A percentile compares a stretch with the other conserved stretches of the same genome.
phyloP scores from a whole-genome alignment of 2,329 filamentous ascomycete genomes.

The Penicillium sclerotiorum region DNA sequence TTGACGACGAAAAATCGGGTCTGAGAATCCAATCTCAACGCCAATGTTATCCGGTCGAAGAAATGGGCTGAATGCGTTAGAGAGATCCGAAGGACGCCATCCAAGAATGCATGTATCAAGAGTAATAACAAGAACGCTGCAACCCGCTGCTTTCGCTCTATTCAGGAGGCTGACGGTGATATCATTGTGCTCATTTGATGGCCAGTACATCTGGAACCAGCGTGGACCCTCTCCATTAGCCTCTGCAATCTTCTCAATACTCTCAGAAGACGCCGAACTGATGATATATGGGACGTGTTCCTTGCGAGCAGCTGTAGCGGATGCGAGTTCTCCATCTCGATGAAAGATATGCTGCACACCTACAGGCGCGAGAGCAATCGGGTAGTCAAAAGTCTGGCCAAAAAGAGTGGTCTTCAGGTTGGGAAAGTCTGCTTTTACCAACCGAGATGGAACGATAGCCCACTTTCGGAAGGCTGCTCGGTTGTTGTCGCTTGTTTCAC shows the following conservation, averaged over 20 bases:
- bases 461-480: conserved; percentile 66
- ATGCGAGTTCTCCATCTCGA: conserved; percentile 58
- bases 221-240: conserved; percentile 57
- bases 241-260: conserved; percentile 60
- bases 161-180: conserved; percentile 59
- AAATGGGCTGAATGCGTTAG: conserved; percentile 63
- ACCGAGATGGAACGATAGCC: conserved; percentile 63
- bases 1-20: conserved; percentile 64
- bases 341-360: conserved; percentile 70
- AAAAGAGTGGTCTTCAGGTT: conserved; percentile 63
- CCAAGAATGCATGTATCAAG: conserved; percentile 66
- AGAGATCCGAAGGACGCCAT: conserved; percentile 63
- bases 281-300: conserved; percentile 63
- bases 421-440: conserved; percentile 62
- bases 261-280: conserved; percentile 58
- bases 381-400: conserved; percentile 60
- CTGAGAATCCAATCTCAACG: conserved; percentile 58
- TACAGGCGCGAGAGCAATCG: conserved; percentile 66
- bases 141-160: conserved; percentile 59
- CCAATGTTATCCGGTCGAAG: conserved; percentile 64
- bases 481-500: conserved; percentile 53
- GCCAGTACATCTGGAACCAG: conserved; percentile 68
- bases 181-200: conserved; percentile 65
- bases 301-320: conserved; percentile 63
- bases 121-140: conserved; percentile 61